Evolutionary conservation across 768 basidiomycete genomes (phyloP).

Genomic region (Termitomyces sp.): DNA sequence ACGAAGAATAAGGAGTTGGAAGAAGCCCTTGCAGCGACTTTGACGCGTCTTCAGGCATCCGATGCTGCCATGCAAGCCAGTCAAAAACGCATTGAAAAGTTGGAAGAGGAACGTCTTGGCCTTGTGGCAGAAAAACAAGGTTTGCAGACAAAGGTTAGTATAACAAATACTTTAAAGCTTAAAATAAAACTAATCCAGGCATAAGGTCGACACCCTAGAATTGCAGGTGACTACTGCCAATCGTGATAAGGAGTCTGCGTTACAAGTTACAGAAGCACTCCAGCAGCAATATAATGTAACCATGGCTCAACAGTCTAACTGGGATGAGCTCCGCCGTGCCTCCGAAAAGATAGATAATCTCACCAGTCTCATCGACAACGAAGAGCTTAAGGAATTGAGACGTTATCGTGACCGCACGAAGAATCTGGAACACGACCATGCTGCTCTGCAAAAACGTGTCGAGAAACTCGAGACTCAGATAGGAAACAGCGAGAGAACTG

Average conservation of each 20-base stretch:
- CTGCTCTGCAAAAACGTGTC: conserved; percentile 61
- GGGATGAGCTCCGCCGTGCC: conserved; percentile 69
- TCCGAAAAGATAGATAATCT: conserved; percentile 71
- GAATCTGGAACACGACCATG: conserved; percentile 61
- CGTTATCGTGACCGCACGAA: conserved; percentile 58
- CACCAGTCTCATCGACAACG: conserved; percentile 55
- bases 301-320: conserved; percentile 59
- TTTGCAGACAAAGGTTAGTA: conserved; percentile 54
- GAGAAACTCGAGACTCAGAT: conserved; percentile 67
- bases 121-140: conserved; percentile 47
- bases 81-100: conserved; percentile 51
- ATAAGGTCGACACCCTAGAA: conserved; percentile 57
- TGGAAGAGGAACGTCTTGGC: conserved; percentile 60
- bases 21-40: conserved; percentile 66
- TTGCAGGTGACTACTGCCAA: conserved; percentile 46
- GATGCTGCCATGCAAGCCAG: conserved; percentile 59
- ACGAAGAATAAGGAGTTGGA: conserved; percentile 58
- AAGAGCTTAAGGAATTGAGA: conserved; percentile 68
- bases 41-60: conserved; percentile 65
- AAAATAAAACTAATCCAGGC: conserved; percentile 10
- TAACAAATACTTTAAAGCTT: not conserved
- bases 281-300: conserved; percentile 59
- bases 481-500: conserved; percentile 54
- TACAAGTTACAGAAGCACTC: conserved; percentile 43
- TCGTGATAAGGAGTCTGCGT: conserved; percentile 59